These are phyloP conservation scores for Plectosphaerella plurivora DNA, from an alignment of 2,329 filamentous ascomycete genomes.

Conservation along the genomic window DNA sequence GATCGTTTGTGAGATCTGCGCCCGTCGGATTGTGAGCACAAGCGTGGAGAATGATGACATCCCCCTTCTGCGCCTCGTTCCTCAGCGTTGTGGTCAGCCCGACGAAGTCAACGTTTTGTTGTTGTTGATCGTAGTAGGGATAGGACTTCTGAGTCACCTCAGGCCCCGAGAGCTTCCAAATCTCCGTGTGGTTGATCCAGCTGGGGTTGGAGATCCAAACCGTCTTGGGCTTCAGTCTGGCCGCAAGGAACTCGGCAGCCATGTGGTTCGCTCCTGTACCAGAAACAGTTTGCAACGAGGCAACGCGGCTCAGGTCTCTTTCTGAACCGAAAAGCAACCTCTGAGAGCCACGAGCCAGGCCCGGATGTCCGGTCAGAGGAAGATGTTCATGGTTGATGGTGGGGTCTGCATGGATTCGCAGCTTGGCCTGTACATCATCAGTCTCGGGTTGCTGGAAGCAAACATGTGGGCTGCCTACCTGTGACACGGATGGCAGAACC, in stretches of 20 bases:
- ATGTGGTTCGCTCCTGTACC: conserved; percentile 30
- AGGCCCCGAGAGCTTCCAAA: conserved; percentile 20
- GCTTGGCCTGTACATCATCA: no score
- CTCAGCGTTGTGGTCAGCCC: conserved; percentile 20
- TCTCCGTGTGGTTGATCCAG: conserved; percentile 24
- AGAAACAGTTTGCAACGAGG: conserved; percentile 27
- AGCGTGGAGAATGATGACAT: conserved; percentile 30
- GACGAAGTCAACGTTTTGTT: conserved; percentile 20
- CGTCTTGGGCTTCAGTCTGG: conserved; percentile 11
- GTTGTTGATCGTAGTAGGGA: conserved; percentile 23
- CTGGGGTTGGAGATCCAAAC: conserved; percentile 26
- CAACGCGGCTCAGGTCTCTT: conserved; percentile 6
- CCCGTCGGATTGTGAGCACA: conserved; percentile 35
- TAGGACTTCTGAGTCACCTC: conserved; percentile 17
- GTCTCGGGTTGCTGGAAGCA: no score
- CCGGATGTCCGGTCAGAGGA: no score
- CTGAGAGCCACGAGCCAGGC: neutral
- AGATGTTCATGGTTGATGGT: no score
- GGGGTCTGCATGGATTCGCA: no score
- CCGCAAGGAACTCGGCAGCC: conserved; percentile 15
- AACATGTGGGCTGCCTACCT: no score
- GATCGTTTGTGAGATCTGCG: conserved; percentile 23
- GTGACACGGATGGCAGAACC: no score
- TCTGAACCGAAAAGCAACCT: neutral
- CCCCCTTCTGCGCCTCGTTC: conserved; percentile 16